Evolutionary conservation across 2,329 filamentous ascomycete genomes (phyloP).

Genomic region (Cadophora sp.): DNA sequence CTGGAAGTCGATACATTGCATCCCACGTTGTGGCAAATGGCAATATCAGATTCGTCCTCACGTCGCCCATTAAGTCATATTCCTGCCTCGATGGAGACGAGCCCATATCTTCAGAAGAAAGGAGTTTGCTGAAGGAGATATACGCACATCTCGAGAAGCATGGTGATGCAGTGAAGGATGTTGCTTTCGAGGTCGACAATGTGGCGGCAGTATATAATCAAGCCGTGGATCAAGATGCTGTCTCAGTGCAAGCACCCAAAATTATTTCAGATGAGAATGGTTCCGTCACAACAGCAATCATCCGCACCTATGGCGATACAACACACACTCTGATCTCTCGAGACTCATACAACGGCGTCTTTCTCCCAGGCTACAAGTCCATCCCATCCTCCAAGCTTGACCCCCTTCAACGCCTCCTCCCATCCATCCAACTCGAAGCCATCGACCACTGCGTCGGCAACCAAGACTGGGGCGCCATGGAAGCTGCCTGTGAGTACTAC

Average conservation of each 20-base stretch:
- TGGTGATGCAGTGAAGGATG: constrained; percentile 93
- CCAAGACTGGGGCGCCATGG: constrained; percentile 93
- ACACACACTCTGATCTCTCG: constrained; percentile 90
- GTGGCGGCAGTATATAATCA: constrained; percentile 79
- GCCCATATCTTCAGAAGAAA: constrained; percentile 68
- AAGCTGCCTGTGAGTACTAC: constrained; percentile 71
- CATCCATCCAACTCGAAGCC: constrained; percentile 69
- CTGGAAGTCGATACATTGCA: constrained; percentile 79
- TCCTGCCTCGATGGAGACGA: constrained; percentile 62
- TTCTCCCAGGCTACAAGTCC: constrained; percentile 82
- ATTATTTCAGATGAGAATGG: constrained; percentile 65
- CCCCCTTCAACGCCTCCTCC: constrained; percentile 54
- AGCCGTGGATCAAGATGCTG: constrained; percentile 70
- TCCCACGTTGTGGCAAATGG: constrained; percentile 85
- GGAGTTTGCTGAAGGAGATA: constrained; percentile 72
- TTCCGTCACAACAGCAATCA: constrained; percentile 75
- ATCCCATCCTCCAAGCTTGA: constrained; percentile 48
- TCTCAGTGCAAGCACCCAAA: constrained; percentile 66
- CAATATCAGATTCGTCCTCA: constrained; percentile 81
- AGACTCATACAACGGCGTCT: constrained; percentile 71
- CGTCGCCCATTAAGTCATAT: constrained; percentile 75
- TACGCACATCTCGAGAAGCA: constrained; percentile 85
- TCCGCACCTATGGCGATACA: constrained; percentile 93
- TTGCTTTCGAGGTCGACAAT: constrained; percentile 92
- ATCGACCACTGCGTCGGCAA: constrained; percentile 99